phyloP scores from a whole-genome alignment of 1,284 basidiomycete species.

The Sphaerobolus stellatus region DNA sequence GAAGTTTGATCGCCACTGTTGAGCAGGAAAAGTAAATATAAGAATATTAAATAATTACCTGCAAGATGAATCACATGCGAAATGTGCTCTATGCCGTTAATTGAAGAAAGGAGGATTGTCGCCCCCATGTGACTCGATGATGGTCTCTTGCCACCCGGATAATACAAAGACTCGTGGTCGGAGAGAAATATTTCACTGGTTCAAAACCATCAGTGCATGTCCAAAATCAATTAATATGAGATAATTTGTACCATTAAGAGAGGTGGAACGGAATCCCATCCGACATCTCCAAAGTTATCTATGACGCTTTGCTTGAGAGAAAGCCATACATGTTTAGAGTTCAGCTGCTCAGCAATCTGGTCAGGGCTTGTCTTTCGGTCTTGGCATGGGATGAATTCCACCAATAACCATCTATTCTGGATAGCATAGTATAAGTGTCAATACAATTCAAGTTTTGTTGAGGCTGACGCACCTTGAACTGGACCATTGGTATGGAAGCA shows the following conservation, averaged over 20 bases:
- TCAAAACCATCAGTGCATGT: not conserved
- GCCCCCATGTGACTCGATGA: slow-evolving; percentile 73
- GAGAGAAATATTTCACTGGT: slow-evolving; percentile 82
- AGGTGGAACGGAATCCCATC: slow-evolving; percentile 76
- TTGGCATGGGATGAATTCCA: slow-evolving; percentile 61
- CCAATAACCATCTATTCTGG: slow-evolving; percentile 77
- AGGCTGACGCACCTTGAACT: slow-evolving; percentile 10
- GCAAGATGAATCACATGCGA: slow-evolving; percentile 75
- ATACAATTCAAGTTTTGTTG: not conserved
- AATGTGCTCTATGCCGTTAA: slow-evolving; percentile 57
- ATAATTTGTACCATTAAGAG: slow-evolving; percentile 54
- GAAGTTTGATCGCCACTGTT: not conserved
- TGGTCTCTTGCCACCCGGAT: slow-evolving; percentile 76
- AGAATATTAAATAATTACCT: slow-evolving; percentile 40
- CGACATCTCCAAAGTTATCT: slow-evolving; percentile 71
- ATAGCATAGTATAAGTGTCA: not conserved
- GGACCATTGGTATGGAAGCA: no score
- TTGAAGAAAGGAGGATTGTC: slow-evolving; percentile 57
- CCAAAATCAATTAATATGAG: not conserved
- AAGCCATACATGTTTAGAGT: slow-evolving; percentile 60
- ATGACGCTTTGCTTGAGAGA: slow-evolving; percentile 71
- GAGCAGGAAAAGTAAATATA: not conserved
- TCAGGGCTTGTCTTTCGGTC: slow-evolving; percentile 16
- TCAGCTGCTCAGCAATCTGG: slow-evolving; percentile 38
- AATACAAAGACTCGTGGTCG: slow-evolving; percentile 75